Conservation (phyloP, 2,329 filamentous ascomycete genomes). For the Cladophialophora immunda region DNA sequence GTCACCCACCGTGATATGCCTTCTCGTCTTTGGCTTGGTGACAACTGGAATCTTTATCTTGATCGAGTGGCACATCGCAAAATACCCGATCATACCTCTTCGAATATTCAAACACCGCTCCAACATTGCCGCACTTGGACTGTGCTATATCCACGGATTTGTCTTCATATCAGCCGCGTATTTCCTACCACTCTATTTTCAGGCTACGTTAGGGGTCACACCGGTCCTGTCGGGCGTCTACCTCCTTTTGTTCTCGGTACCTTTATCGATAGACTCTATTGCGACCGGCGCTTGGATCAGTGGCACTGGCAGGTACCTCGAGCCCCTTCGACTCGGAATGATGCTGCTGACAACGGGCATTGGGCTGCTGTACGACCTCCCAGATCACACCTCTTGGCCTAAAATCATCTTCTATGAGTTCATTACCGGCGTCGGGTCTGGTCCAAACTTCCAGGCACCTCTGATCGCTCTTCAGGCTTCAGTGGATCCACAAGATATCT, state of each 20-base stretch:
- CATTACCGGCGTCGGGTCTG: slow-evolving; percentile 49
- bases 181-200: not conserved
- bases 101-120: not conserved
- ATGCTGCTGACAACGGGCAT: not conserved
- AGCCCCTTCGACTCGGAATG: not conserved
- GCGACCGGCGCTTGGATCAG: not conserved
- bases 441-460: slow-evolving; percentile 62
- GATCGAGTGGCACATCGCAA: not conserved
- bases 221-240: not conserved
- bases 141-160: not conserved
- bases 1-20: slow-evolving; percentile 76
- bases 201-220: not conserved
- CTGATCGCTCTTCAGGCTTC: slow-evolving; percentile 63
- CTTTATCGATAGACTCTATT: not conserved
- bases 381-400: not conserved
- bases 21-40: slow-evolving; percentile 56
- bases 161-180: not conserved
- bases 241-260: not conserved
- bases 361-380: not conserved
- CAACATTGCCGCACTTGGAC: not conserved
- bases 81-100: not conserved
- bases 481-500: slow-evolving; percentile 57
- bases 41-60: not conserved
- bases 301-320: not conserved
- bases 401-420: not conserved